Base-by-base conservation (phyloP, 78 protist genomes). In the Chrysochromulina tobinii region DNA sequence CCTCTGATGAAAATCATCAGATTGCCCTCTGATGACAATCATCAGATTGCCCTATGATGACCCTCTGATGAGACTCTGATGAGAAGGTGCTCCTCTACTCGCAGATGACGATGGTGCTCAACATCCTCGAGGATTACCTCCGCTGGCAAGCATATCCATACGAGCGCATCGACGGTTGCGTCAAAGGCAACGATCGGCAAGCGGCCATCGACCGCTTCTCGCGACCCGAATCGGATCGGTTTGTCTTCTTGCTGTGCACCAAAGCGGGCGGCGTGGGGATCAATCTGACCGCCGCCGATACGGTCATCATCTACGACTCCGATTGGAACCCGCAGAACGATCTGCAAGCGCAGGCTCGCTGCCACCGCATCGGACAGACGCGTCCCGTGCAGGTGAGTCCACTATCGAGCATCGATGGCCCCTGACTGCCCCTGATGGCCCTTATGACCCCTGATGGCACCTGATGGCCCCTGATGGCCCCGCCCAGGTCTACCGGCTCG, bases 81-180 rank as follows among this genome's bases (percentile, higher is more conserved):
- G 38, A 38, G 38, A 38, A 38, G 38, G 38, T 38, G 38, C 38
- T 59, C 64, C 64, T 14, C 14, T 59, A 7, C 64, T 12, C 21
- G 8, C 99, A 99, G 89, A 97, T 99, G 99, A 96, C 98, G 58
- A 69, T 97, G 27, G 67, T 97, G 97, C 90, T 99, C 88, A 99
- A 99, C 92, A 98, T 99, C 87, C 53, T 99, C 27, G 99, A 94
- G 73, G 96, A 93, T 81, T 91, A 90, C 67, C 48, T 59, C 61
- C 6, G 0, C 18, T 21, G 23, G 21, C 58, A 77, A 14, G 81
- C 67, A 14, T 94, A 96, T 93, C 5, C 17, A n/a, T 98, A 95
- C 94, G 97, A 96, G 89, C 95, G 99, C 38, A 81, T 99, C 66
- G 99, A 99, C 93, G 99, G 99, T 15, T 1, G 57, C 27, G 73